Base-by-base conservation (phyloP, 2,329 filamentous ascomycete genomes). In the Fusarium pilosicola region DNA sequence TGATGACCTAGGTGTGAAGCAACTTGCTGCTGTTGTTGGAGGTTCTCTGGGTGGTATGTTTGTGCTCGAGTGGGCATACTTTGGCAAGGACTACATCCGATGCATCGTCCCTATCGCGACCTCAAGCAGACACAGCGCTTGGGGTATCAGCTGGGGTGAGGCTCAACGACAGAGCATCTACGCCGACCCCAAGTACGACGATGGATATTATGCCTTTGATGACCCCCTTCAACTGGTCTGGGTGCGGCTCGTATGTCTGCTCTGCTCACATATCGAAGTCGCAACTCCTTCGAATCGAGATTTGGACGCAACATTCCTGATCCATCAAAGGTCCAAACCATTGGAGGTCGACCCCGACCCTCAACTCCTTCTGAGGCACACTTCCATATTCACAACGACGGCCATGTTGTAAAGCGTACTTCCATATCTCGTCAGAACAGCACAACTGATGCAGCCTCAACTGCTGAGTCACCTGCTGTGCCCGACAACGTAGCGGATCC, bases 241-340 rank as follows among this genome's bases (percentile, higher is more conserved):
- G 95, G 95, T 18, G 96, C 96, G 13, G 96, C 96, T 32, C 94
- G 96, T 78, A 99, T 99, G 96, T 94, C 95, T 65, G 96, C 96
- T 4, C 89, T 99, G 42, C 86, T 99, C 77, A 99, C 96, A 12
- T 99, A 99, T 84, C 91, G 96, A 76, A 98, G 95, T 81, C 93
- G 96, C 58, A 96, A 99, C 84, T 98, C 96, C 0, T 99, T 99
- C 76, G 96, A 99, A 85, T 91, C 95, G 24, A 91, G 96, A 9
- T 99, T 99, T 80, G 96, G 96, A 24, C 91, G 96, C 66, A 98
- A 98, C 81, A 96, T 90, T 5, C 95, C 95, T 2, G 95, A 98
- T 79, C 90, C 95, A 1, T 92, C 93, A 11, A 93, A 92, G 80
- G 89, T 91, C 64, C 94, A 97, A 81, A 94, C 92, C 51, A 97